Evolutionary conservation across 805 yeast species (phyloP).

Genomic region (Sugiyamaella mastotermitis): DNA sequence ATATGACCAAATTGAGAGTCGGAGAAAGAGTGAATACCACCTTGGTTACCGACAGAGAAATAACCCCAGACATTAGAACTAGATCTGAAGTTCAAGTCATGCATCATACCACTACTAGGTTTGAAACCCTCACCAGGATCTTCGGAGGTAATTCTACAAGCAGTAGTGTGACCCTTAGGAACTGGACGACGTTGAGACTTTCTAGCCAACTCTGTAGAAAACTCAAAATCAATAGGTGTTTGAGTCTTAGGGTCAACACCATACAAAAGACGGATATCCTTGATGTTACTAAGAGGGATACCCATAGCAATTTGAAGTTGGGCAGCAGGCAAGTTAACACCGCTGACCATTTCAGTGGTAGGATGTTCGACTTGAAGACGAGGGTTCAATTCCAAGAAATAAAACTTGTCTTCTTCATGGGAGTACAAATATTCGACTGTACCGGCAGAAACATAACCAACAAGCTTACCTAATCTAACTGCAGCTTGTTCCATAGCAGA

Average conservation of each 20-base stretch:
- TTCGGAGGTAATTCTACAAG: constrained; percentile 98
- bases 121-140: constrained; percentile 99
- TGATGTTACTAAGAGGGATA: constrained; percentile 90
- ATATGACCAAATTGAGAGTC: constrained; percentile 99
- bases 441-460: constrained; percentile 98
- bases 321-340: constrained; percentile 97
- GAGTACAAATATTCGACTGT: constrained; percentile 97
- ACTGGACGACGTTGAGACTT: constrained; percentile 83
- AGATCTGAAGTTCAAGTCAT: constrained; percentile 94
- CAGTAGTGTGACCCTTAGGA: constrained; percentile 98
- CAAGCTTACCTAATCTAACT: constrained; percentile 90
- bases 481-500: constrained; percentile 94
- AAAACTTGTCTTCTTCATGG: constrained; percentile 88
- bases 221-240: constrained; percentile 86
- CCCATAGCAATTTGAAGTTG: constrained; percentile 99
- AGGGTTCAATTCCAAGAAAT: constrained; percentile 95
- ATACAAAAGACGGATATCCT: constrained; percentile 85
- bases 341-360: constrained; percentile 98
- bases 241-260: constrained; percentile 95
- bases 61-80: constrained; percentile 99
- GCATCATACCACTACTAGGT: constrained; percentile 95
- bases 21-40: constrained; percentile 95
- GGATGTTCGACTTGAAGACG: constrained; percentile 99
- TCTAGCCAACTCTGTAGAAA: constrained; percentile 63
- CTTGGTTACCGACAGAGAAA: constrained; percentile 93